Conservation (phyloP, 2,329 filamentous ascomycete genomes). For the Penicillium verrucosum region DNA sequence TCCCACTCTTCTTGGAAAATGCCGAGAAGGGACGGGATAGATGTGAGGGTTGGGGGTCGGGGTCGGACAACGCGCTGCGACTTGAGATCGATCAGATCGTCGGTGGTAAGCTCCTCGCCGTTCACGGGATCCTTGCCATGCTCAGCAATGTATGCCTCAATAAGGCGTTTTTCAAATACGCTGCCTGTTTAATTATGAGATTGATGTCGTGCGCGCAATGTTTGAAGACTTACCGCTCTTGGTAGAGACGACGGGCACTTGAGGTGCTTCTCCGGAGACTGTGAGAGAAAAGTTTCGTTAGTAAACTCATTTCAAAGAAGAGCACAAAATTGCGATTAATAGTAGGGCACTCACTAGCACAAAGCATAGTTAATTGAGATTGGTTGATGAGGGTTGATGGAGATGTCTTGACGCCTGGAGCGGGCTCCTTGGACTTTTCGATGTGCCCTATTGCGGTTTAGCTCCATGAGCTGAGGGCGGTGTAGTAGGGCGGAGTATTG, state of each 20-base stretch:
- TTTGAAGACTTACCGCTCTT: conserved; percentile 70
- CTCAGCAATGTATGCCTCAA: conserved; percentile 91
- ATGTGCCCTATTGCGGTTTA: conserved; percentile 34
- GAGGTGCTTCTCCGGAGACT: conserved; percentile 96
- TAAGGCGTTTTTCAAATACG: conserved; percentile 90
- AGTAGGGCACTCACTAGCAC: conserved; percentile 56
- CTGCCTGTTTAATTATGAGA: conserved; percentile 58
- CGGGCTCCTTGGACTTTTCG: conserved; percentile 39
- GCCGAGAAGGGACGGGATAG: conserved; percentile 88
- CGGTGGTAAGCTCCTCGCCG: conserved; percentile 74
- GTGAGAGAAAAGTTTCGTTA: conserved; percentile 21
- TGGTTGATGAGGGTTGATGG: conserved; percentile 23
- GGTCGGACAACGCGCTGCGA: conserved; percentile 79
- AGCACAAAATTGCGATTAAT: conserved; percentile 7
- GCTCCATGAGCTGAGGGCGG: conserved; percentile 27
- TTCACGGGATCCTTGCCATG: conserved; percentile 89
- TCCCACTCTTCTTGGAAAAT: conserved; percentile 99
- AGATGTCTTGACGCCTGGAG: conserved; percentile 27
- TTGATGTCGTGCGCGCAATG: conserved; percentile 11
- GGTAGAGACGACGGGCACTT: conserved; percentile 89
- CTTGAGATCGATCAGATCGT: conserved; percentile 87
- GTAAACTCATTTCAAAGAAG: conserved; percentile 1
- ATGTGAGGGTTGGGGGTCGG: conserved; percentile 88
- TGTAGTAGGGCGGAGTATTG: neutral
- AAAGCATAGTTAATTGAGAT: conserved; percentile 51